Evolutionary conservation across 2,329 filamentous ascomycete genomes (phyloP).

Genomic region (Didymella sp.): DNA sequence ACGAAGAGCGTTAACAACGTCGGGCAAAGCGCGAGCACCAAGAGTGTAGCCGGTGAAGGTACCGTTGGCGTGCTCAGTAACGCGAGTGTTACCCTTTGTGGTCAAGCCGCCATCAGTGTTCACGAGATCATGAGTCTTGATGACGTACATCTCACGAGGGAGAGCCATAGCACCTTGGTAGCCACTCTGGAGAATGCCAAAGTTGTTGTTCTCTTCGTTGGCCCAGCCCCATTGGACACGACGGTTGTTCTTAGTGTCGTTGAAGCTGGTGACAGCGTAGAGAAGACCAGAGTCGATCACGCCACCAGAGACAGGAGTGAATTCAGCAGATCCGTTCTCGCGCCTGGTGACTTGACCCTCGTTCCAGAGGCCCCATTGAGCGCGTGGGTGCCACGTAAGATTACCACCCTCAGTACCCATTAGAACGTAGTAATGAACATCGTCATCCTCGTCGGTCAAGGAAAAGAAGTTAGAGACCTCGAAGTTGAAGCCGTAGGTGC

Average conservation of each 20-base stretch:
- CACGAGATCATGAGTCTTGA: slow-evolving; percentile 50
- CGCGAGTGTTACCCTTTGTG: slow-evolving; percentile 45
- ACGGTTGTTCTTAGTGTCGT: slow-evolving; percentile 57
- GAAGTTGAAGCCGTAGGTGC: slow-evolving; percentile 57
- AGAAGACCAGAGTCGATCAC: slow-evolving; percentile 54
- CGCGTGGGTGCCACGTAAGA: slow-evolving; percentile 49
- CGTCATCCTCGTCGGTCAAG: slow-evolving; percentile 52
- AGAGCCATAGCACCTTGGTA: slow-evolving; percentile 56
- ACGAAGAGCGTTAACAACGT: slow-evolving; percentile 54
- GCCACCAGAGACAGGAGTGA: slow-evolving; percentile 54
- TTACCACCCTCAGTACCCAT: slow-evolving; percentile 56
- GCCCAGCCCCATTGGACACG: slow-evolving; percentile 58
- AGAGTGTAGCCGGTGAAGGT: slow-evolving; percentile 55
- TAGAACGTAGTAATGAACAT: slow-evolving; percentile 54
- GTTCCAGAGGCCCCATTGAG: slow-evolving; percentile 56
- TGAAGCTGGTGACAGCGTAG: slow-evolving; percentile 57
- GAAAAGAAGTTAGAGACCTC: slow-evolving; percentile 59
- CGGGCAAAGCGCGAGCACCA: slow-evolving; percentile 53
- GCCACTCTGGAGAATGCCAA: slow-evolving; percentile 52
- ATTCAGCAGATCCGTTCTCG: slow-evolving; percentile 54
- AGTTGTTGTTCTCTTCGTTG: slow-evolving; percentile 54
- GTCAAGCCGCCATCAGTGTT: slow-evolving; percentile 46
- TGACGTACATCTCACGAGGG: slow-evolving; percentile 56
- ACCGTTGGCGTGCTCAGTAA: slow-evolving; percentile 47
- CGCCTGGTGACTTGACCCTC: slow-evolving; percentile 53